Evolutionary conservation across 768 basidiomycete genomes (phyloP), one percentile per base, ranked within the genome.

Genomic region (Chlorophyllum brunneum): DNA sequence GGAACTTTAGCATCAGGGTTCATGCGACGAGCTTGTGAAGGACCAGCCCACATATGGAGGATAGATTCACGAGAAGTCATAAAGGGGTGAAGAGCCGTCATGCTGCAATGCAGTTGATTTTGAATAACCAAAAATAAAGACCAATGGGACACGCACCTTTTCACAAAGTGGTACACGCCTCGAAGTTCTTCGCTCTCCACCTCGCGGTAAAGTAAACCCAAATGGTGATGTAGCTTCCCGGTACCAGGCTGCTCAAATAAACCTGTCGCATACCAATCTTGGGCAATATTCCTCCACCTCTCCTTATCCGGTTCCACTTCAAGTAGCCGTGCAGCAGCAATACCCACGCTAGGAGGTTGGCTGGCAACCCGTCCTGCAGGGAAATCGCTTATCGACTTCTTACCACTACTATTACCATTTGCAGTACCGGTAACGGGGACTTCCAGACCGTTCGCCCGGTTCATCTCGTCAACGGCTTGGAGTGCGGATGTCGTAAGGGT

Each of bases 261-360:
- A 0, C 94, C 95, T 31, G 81, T 76, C 15, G 81, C 86, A 65
- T 95, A 99, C 97, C 97, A 99, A 24, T 94, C 92, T 58, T 86
- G 73, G 3, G 95, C 94, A 38, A 93, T 88, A 29, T 76, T 76
- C 31, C 93, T 71, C 97, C 97, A 99, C 3, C 86, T 79, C 62
- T 97, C 95, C 60, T 92, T 86, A 70, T 98, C 90, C 0, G 90
- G 87, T 58, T 93, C 91, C 60, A 98, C 79, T 53, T 93, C 88
- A 63, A 93, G 78, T 48, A 88, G 70, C 1, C 85, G 75, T 2
- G 89, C 89, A 3, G 94, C 95, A 2, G 82, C 86, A 42, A 88
- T 65, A 5, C 97, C 97, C 42, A 99, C 88, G 61, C 88, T 92
- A 0, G 83, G 88, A 0, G 77, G 80, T 20, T 78, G 80, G 26